Evolutionary conservation across 805 yeast species (phyloP), one percentile per base, ranked within the genome.

Genomic region (Blastobotrys chiropterorum): DNA sequence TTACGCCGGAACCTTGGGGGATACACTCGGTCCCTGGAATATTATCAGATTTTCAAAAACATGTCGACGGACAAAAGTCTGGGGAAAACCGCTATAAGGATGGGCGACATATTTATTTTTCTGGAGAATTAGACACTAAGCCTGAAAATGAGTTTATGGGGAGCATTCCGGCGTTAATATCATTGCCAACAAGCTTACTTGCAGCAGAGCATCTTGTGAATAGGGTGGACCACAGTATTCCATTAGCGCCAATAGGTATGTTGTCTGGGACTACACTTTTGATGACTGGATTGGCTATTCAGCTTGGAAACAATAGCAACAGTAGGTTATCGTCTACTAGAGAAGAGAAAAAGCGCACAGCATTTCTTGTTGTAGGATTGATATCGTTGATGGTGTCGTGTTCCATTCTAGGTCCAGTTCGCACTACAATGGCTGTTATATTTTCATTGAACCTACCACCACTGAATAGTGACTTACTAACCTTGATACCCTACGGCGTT

Each of bases 41-140:
- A 58, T 60, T 67, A 38, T 60, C 61, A 8, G 71, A 67, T 53
- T 67, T 67, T 56, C 66, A 64, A 51, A 47, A 70, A 15, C 70
- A 67, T 54, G 64, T 71, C 0, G 63, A 68, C 26, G 68, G 38
- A 11, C 21, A 22, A 16, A 31, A 14, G 21, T 38, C 13, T 39
- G 41, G 40, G 15, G 19, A 15, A 7, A 19, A 43, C 5, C 16
- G 19, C 31, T 6, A 22, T 11, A 11, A 6, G 8, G 34, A 26
- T 26, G 34, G 34, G 11, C 5, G 11, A 11, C 11, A 26, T 26
- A 26, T 26, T 26, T 26, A 26, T 26, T n/a, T n/a, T n/a, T 26
- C 34, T 5, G 34, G 11, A 26, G 34, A 26, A 26, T 26, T 26
- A 11, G 34, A 26, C 34, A 11, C 5, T 11, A 26, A 16, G 46